These are phyloP conservation scores for Curvularia sp. DNA, from an alignment of 2,329 filamentous ascomycete genomes.

Conservation along the genomic window DNA sequence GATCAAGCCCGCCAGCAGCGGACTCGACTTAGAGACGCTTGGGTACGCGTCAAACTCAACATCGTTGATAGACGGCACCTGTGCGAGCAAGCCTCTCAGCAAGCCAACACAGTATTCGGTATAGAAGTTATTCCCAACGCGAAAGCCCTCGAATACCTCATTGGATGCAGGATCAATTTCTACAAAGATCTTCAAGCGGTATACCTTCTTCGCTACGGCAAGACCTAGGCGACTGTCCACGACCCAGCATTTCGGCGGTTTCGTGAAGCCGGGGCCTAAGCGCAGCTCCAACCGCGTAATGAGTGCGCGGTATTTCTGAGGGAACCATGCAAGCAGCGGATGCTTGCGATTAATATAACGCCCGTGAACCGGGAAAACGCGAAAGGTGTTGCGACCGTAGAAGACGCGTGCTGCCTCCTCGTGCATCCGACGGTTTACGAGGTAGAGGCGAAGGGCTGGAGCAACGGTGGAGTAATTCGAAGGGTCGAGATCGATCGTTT, in stretches of 20 bases:
- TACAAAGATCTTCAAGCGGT: slow-evolving; percentile 70
- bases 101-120: slow-evolving; percentile 69
- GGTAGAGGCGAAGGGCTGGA: slow-evolving; percentile 69
- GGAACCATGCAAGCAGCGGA: slow-evolving; percentile 72
- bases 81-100: slow-evolving; percentile 63
- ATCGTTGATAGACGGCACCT: slow-evolving; percentile 62
- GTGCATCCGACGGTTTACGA: slow-evolving; percentile 61
- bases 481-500: slow-evolving; percentile 70
- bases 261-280: slow-evolving; percentile 74
- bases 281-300: slow-evolving; percentile 72
- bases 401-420: slow-evolving; percentile 60
- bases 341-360: slow-evolving; percentile 75
- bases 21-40: slow-evolving; percentile 69
- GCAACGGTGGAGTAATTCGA: slow-evolving; percentile 69
- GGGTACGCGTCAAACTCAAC: slow-evolving; percentile 75
- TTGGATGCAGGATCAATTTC: slow-evolving; percentile 73
- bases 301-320: slow-evolving; percentile 63
- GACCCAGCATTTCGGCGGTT: slow-evolving; percentile 73
- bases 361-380: slow-evolving; percentile 61
- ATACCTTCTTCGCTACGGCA: slow-evolving; percentile 65
- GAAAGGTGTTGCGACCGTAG: slow-evolving; percentile 61
- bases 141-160: slow-evolving; percentile 71
- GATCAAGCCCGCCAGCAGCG: slow-evolving; percentile 68
- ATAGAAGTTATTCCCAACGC: slow-evolving; percentile 71
- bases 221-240: slow-evolving; percentile 71